Conservation (phyloP, 768 basidiomycete species). For the Infundibulicybe gibba region DNA sequence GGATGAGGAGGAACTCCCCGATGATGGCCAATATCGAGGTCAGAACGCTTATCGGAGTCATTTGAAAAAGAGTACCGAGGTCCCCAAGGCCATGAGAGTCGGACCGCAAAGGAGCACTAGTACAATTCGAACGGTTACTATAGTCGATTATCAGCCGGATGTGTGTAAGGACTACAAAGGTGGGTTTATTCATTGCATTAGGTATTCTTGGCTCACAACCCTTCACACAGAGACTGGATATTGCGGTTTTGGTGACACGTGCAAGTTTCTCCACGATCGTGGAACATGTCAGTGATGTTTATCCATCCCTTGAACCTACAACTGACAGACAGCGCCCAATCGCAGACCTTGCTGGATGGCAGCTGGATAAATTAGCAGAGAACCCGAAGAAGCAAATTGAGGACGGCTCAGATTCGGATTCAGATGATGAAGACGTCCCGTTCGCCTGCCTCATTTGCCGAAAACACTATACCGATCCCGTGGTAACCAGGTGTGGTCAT, state of each 20-base stretch:
- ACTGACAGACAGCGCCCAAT: slow-evolving; percentile 9
- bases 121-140: slow-evolving; percentile 92
- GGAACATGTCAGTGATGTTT: slow-evolving; percentile 71
- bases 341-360: slow-evolving; percentile 95
- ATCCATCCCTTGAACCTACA: slow-evolving; percentile 1
- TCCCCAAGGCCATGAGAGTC: slow-evolving; percentile 85
- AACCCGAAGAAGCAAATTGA: slow-evolving; percentile 61
- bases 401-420: slow-evolving; percentile 63
- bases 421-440: slow-evolving; percentile 85
- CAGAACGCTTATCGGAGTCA: slow-evolving; percentile 78
- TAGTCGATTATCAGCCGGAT: slow-evolving; percentile 97
- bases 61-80: slow-evolving; percentile 76
- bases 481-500: slow-evolving; percentile 95
- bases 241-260: slow-evolving; percentile 98
- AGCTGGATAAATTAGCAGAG: slow-evolving; percentile 90
- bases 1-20: slow-evolving; percentile 58
- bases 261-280: slow-evolving; percentile 98
- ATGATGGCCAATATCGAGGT: slow-evolving; percentile 87
- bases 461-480: slow-evolving; percentile 90
- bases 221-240: slow-evolving; percentile 83
- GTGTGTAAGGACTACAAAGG: slow-evolving; percentile 99
- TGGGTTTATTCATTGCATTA: slow-evolving; percentile 31
- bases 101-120: slow-evolving; percentile 73
- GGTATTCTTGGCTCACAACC: slow-evolving; percentile 3
- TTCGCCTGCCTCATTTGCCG: slow-evolving; percentile 99